Evolutionary conservation across 192 early-diverging fungal genomes (phyloP), one percentile per base, ranked within the genome.

Genomic region (Backusella tarrabulga): DNA sequence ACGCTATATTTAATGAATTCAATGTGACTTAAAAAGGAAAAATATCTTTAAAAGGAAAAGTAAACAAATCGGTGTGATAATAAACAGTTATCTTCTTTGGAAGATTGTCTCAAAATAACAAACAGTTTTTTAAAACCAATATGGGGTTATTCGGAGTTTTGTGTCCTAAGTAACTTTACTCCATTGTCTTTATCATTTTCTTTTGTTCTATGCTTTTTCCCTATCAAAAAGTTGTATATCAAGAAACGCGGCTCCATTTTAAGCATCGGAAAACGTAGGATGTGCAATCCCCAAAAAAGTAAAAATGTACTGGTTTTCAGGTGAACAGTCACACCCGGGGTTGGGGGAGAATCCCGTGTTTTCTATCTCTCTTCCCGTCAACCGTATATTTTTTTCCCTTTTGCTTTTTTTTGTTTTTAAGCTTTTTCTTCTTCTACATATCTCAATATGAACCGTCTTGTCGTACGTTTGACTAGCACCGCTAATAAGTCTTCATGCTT

Each of bases 301-400:
- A 63, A 63, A 63, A 63, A 63, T 63, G 56, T 63, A 63, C 56
- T 63, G 56, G 56, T 63, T 63, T 63, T 12, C 11, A 29, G 56
- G 56, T 50, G 29, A 29, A 63, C 56, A 63, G 56, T 63, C 56
- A 63, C 56, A 63, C 56, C 56, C 56, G 56, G 56, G 56, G 56
- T 63, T 23, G 56, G 54, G 56, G 56, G 26, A 63, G 29, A 29
- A 29, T 63, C 56, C 56, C 56, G 56, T 63, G 26, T 63, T 63
- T 63, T 63, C 56, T 63, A 63, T 63, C 56, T 63, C 56, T 63
- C 56, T 63, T 63, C 56, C 56, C 56, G 56, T 29, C 46, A 32
- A n/a, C 56, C 56, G 21, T 23, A 23, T 63, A 63, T 63, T 63
- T 63, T 60, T 60, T 63, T 60, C 26, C 11, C 32, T 32, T 32